Evolutionary conservation across 1,284 basidiomycete species (phyloP), one percentile per base, ranked within the genome.

Genomic region (Mycena citricolor): DNA sequence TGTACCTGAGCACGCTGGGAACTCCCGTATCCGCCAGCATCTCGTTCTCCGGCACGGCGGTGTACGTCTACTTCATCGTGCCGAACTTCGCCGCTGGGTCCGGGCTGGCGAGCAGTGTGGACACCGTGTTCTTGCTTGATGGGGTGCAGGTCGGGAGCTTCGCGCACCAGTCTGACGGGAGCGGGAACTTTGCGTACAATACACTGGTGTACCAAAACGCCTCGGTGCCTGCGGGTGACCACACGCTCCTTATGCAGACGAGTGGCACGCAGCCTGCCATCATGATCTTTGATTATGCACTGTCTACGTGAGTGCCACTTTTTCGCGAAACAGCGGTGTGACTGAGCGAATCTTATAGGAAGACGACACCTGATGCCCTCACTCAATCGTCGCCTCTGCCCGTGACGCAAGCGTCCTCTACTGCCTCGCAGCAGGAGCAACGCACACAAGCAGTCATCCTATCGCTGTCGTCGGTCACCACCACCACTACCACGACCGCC

Each of bases 61-160:
- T 55, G 16, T 55, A 52, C 25, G 39, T 55, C 1, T 55, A 39
- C 43, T 52, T 55, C 20, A 39, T 55, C 20, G 3, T 55, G 5
- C 45, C 54, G 1, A 55, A 55, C 33, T 49, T 44, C 19, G 13
- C 38, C 1, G 21, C 40, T 4, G 32, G 24, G 26, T 42, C 47
- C 8, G 40, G 35, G 3, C 42, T 46, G 2, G 47, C 44, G 11
- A 48, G 41, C 19, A 20, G 22, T 19, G 45, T 53, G 3, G 26
- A 14, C 16, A 48, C 44, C 30, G 21, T 39, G n/a, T 55, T 52
- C 26, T 46, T 50, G 32, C 36, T 55, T 4, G 54, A 55, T 14
- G 45, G 42, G 5, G 35, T 16, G 1, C 8, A 23, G 4, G 47
- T 49, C 12, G 54, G 54, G 0, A 46, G 29, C 32, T 55, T 48